Percentiles rank a stretch among this genome's conserved stretches.
Conservation (phyloP, 1,284 basidiomycete genomes). For the Irpex rosettiformis region DNA sequence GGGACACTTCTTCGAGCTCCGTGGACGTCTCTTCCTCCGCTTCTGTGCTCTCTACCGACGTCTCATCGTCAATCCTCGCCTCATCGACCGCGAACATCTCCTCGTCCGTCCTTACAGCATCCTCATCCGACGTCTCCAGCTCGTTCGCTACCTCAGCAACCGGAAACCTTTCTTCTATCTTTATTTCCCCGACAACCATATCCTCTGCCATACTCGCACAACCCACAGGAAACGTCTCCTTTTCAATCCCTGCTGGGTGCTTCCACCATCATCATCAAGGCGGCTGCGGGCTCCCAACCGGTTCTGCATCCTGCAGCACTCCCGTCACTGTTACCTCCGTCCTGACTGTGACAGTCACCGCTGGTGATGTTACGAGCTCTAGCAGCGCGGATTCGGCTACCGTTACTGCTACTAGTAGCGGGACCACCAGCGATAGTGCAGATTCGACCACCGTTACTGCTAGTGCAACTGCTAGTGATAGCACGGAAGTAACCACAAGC, state of each 20-base stretch:
- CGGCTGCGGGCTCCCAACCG: too few relatives aligned
- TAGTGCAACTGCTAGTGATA: background rate
- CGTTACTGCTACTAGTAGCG: background rate
- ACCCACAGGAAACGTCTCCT: too few relatives aligned
- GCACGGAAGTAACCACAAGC: background rate
- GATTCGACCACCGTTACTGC: background rate
- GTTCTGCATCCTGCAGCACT: too few relatives aligned
- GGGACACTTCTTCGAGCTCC: too few relatives aligned
- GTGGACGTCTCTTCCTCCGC: background rate
- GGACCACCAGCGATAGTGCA: background rate
- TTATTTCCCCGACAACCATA: too few relatives aligned
- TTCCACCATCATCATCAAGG: too few relatives aligned
- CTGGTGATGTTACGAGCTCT: background rate
- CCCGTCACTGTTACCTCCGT: background rate
- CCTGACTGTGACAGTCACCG: background rate
- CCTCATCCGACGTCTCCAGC: too few relatives aligned
- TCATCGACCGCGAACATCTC: background rate
- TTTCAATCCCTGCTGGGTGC: too few relatives aligned
- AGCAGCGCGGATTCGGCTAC: background rate
- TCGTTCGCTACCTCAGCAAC: too few relatives aligned
- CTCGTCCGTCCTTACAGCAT: background rate
- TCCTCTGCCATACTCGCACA: too few relatives aligned
- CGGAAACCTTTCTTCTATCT: too few relatives aligned
- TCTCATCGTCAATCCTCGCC: background rate
- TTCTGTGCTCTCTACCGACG: background rate